Base-by-base conservation (phyloP, 2,329 filamentous ascomycete genomes). In the Aspergillus hiratsukae region DNA sequence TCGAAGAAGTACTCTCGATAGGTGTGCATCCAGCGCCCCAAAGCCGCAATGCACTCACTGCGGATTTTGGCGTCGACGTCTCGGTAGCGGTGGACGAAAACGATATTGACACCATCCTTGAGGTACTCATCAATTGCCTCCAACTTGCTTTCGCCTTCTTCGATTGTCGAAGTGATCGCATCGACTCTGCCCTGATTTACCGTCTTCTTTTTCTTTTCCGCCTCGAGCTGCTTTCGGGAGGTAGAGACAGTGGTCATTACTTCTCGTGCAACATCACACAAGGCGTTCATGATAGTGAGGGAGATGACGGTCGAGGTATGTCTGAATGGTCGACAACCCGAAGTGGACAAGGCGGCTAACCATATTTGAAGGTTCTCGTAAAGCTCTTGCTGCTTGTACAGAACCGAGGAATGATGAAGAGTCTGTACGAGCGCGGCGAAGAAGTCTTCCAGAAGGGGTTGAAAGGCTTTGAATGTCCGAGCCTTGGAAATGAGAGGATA, bases 41-140 rank as follows among this genome's bases (percentile, higher is more conserved):
- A 80, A 14, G 91, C 90, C 61, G 89, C 86, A 25, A 96, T 87
- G 69, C 93, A 97, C 67, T 97, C 93, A 0, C 88, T 86, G 53
- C 94, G 85, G 62, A 99, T 96, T 65, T 85, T 89, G 6, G 90
- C 85, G 67, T 99, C 94, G 29, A 97, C 85, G 70, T 99, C 94
- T 59, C 94, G 89, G 73, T 97, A 99, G 49, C 94, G 87, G 74
- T 99, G 93, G 29, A 97, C 88, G 70, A 96, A 99, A 49, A 97
- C 87, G 1, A 90, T 89, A 64, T 96, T 89, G 69, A 97, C 96
- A 66, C 91, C 90, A 63, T 95, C 91, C 63, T 87, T 87, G 56
- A 97, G 86, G 58, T 87, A 81, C 29, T 83, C 82, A 61, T 90
- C 87, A 53, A 91, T 84, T 11, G 82, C 78, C 57, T 90, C 86